These are phyloP conservation scores for Xylaria multiplex DNA, from an alignment of 2,329 filamentous ascomycete genomes.

Conservation along the genomic window DNA sequence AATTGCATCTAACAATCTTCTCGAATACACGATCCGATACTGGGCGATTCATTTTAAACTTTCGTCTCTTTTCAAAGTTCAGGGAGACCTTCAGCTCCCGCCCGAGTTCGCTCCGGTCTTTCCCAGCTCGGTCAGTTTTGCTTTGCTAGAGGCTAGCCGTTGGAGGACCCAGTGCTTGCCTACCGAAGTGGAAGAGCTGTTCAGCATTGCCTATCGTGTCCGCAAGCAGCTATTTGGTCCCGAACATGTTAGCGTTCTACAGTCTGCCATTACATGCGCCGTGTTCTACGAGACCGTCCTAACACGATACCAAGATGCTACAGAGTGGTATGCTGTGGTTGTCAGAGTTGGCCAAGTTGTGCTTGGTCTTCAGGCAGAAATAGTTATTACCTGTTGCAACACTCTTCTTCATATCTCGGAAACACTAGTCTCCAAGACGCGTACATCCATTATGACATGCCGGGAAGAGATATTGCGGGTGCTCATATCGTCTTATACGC, in stretches of 20 bases:
- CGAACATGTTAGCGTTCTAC: constrained; percentile 28
- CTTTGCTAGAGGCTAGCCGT: constrained; percentile 30
- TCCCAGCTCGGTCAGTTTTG: constrained; percentile 32
- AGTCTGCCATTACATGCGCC: constrained; percentile 34
- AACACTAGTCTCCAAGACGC: constrained; percentile 28
- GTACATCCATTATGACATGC: constrained; percentile 32
- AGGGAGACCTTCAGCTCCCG: constrained; percentile 33
- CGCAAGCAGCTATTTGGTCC: constrained; percentile 30
- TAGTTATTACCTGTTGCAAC: constrained; percentile 31
- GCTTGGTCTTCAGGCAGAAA: constrained; percentile 31
- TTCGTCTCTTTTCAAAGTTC: constrained; percentile 34
- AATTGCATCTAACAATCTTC: constrained; percentile 27
- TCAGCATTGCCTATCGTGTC: constrained; percentile 32
- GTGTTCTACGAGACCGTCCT: constrained; percentile 33
- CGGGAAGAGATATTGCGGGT: constrained; percentile 32
- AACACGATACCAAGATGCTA: constrained; percentile 18
- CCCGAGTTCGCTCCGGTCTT: constrained; percentile 32
- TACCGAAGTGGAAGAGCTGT: constrained; percentile 28
- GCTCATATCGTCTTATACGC: constrained; percentile 31
- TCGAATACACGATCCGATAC: constrained; percentile 36
- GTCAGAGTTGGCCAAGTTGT: constrained; percentile 33
- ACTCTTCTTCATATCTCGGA: constrained; percentile 34
- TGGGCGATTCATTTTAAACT: constrained; percentile 36
- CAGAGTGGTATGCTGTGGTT: constrained; percentile 30
- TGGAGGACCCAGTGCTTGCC: constrained; percentile 33